Percentiles rank a stretch among this genome's conserved stretches.
Evolutionary conservation across 306 rosid genomes (phyloP).

Genomic region (Cicer judaicum): DNA sequence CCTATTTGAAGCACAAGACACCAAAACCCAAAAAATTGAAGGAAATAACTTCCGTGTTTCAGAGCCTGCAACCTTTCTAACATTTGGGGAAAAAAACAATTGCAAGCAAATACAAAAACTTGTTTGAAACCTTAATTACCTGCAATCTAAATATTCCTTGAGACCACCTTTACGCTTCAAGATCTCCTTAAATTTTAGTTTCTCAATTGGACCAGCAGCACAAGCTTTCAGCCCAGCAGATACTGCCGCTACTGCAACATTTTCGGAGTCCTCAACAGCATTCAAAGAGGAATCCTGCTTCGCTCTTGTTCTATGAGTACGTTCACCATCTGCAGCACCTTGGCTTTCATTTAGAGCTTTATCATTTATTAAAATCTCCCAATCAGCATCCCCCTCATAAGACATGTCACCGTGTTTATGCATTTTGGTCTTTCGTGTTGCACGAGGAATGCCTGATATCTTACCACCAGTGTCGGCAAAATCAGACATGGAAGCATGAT

Average conservation of each 20-base stretch:
- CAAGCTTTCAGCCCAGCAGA: slow-evolving; percentile 92
- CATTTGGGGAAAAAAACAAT: slow-evolving; percentile 42
- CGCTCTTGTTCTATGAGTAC: slow-evolving; percentile 56
- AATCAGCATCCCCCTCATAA: slow-evolving; percentile 97
- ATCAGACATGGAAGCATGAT: slow-evolving; percentile 58
- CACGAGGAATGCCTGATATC: slow-evolving; percentile 61
- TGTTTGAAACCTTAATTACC: slow-evolving; percentile 57
- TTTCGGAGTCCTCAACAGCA: slow-evolving; percentile 69
- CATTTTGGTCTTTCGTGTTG: slow-evolving; percentile 64
- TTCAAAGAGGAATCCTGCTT: slow-evolving; percentile 63
- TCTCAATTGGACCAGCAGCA: slow-evolving; percentile 87
- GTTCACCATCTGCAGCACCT: slow-evolving; percentile 53
- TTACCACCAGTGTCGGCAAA: slow-evolving; percentile 55
- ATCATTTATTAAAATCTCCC: slow-evolving; percentile 75
- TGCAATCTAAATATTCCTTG: slow-evolving; percentile 90
- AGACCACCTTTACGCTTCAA: slow-evolving; percentile 96
- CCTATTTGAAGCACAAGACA: slow-evolving; percentile 17
- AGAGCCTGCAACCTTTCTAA: slow-evolving; percentile 13
- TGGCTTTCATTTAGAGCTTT: slow-evolving; percentile 57
- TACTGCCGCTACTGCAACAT: slow-evolving; percentile 86
- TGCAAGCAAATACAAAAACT: slow-evolving; percentile 40
- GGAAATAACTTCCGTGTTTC: neutral
- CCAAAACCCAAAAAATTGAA: slow-evolving; percentile 28
- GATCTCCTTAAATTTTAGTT: slow-evolving; percentile 89
- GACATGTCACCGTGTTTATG: slow-evolving; percentile 95